Percentiles rank a stretch among this genome's conserved stretches.
phyloP scores from a whole-genome alignment of 2,329 filamentous ascomycete species.

The Gnomoniopsis smithogilvyi region DNA sequence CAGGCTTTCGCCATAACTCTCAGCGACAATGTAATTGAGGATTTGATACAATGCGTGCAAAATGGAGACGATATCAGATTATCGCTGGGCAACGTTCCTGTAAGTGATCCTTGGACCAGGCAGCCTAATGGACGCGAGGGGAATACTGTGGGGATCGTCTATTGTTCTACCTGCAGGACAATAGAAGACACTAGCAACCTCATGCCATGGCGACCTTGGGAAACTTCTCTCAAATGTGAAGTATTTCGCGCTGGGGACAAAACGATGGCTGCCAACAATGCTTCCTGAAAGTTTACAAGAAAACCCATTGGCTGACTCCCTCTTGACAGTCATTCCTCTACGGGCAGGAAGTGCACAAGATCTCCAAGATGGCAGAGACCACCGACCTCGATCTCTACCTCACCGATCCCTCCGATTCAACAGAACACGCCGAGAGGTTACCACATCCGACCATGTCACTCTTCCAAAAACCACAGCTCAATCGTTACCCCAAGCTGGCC shows the following conservation, averaged over 20 bases:
- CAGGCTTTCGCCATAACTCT: conserved; percentile 59
- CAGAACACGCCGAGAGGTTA: conserved; percentile 44
- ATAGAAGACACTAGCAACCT: conserved; percentile 6
- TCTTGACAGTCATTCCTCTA: conserved; percentile 49
- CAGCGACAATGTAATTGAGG: conserved; percentile 55
- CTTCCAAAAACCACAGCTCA: conserved; percentile 38
- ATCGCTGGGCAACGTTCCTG: conserved; percentile 54
- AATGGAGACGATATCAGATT: conserved; percentile 55
- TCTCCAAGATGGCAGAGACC: conserved; percentile 38
- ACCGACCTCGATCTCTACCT: conserved; percentile 55
- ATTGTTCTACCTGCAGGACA: conserved; percentile 17
- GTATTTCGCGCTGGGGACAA: neutral
- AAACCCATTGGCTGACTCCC: neutral
- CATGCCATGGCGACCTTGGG: neutral
- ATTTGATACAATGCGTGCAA: conserved; percentile 59
- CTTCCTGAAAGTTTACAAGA: neutral
- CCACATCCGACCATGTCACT: conserved; percentile 49
- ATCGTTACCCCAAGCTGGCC: conserved; percentile 14
- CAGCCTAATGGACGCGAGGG: neutral
- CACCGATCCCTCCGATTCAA: conserved; percentile 47
- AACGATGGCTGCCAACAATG: neutral
- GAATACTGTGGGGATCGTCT: neutral
- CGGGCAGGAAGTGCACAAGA: conserved; percentile 35
- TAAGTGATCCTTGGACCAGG: conserved; percentile 41
- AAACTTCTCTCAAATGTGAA: neutral